Percentiles rank a stretch among this genome's conserved stretches.
These are phyloP conservation scores for Amphibolis antarctica DNA, from an alignment of 106 monocot genomes.

Conservation along the genomic window DNA sequence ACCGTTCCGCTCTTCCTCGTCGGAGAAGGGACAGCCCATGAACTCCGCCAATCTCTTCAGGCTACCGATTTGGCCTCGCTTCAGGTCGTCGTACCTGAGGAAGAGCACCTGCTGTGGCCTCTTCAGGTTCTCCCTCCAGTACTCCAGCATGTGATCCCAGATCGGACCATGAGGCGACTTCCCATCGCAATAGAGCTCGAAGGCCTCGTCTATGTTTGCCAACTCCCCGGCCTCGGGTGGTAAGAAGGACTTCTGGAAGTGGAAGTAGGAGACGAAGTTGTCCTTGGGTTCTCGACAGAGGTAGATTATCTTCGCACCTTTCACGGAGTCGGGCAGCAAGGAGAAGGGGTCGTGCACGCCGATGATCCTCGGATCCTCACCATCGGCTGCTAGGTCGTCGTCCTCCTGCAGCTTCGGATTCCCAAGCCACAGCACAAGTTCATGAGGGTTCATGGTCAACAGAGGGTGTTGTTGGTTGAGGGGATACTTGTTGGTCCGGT, in stretches of 20 bases:
- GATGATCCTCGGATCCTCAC: conserved; percentile 14
- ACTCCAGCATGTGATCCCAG: conserved; percentile 22
- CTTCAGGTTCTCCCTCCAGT: conserved; percentile 15
- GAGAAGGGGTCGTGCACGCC: conserved; percentile 5
- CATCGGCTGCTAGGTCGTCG: neutral
- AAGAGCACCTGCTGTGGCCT: conserved; percentile 8
- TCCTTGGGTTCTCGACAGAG: conserved; percentile 34
- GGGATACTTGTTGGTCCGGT: neutral
- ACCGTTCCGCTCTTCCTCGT: conserved; percentile 5
- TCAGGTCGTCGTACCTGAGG: conserved; percentile 24
- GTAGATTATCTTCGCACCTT: conserved; percentile 25
- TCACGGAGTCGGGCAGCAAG: neutral
- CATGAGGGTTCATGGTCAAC: neutral
- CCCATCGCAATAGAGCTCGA: neutral
- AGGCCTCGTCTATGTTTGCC: neutral
- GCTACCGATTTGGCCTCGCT: neutral
- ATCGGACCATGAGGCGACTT: neutral
- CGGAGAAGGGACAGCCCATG: conserved; percentile 14
- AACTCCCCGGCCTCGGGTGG: neutral
- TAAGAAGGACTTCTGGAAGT: neutral
- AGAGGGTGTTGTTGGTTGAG: neutral
- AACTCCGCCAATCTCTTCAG: conserved; percentile 25
- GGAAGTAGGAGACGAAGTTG: conserved; percentile 9
- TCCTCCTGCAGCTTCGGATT: neutral
- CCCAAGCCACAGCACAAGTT: neutral